Evolutionary conservation across 2,329 filamentous ascomycete genomes (phyloP).

Genomic region (Ceratocystis alfenasii): DNA sequence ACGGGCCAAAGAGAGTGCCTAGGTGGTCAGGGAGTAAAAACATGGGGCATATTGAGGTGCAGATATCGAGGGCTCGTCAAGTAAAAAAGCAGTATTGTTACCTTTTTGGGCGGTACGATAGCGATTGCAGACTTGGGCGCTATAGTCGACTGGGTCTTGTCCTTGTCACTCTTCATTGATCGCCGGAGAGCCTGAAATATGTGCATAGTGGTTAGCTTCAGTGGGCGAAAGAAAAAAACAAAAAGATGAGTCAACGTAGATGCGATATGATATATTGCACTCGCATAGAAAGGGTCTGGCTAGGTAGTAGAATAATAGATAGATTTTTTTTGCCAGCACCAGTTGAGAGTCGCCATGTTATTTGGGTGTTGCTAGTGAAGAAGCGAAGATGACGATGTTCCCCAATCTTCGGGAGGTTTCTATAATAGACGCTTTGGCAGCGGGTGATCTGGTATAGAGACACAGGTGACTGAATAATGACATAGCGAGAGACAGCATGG

Average conservation of each 20-base stretch:
- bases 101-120: conserved; percentile 88
- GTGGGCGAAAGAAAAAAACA: not conserved
- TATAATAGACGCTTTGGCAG: conserved; percentile 2
- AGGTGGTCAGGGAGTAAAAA: not conserved
- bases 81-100: conserved; percentile 31
- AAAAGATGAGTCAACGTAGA: not conserved
- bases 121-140: conserved; percentile 75
- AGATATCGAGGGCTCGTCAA: not conserved
- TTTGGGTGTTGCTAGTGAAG: not conserved
- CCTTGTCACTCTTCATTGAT: conserved; percentile 84
- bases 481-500: not conserved
- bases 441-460: not conserved
- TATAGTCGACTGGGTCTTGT: conserved; percentile 62
- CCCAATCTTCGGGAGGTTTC: not conserved
- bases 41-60: not conserved
- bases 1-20: not conserved
- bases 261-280: not conserved
- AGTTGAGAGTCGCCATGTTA: not conserved
- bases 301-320: not conserved
- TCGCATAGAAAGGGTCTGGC: not conserved
- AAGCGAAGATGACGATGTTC: not conserved
- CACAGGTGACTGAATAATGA: not conserved
- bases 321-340: not conserved
- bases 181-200: conserved; percentile 60
- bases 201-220: conserved; percentile 35